phyloP scores from a whole-genome alignment of 176 grass and related monocot genomes.

The Aechmea fasciata region DNA sequence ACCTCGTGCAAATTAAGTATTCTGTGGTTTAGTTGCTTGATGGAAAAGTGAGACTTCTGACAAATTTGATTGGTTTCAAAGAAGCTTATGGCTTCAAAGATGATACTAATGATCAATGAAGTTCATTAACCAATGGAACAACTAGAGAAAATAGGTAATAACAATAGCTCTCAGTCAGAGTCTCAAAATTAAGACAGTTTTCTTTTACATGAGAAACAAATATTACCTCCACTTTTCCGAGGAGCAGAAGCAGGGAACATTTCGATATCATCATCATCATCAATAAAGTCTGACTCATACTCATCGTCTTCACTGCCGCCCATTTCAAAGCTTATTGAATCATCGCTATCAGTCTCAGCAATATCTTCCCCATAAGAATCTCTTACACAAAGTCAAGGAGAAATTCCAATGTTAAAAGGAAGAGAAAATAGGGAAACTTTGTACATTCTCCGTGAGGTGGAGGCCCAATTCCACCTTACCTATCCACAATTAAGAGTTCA shows the following conservation, averaged over 20 bases:
- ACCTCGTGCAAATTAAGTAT: no score
- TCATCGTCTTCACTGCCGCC: conserved; percentile 45
- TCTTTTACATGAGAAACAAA: not conserved
- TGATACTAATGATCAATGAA: no score
- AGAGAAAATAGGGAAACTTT: not conserved
- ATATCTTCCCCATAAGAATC: conserved; percentile 55
- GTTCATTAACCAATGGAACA: no score
- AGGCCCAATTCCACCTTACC: not conserved
- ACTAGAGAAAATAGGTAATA: no score
- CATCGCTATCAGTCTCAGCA: conserved; percentile 46
- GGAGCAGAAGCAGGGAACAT: conserved; percentile 22
- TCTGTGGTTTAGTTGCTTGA: no score
- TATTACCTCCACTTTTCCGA: conserved; percentile 63
- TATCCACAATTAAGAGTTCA: no score
- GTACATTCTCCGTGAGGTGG: not conserved
- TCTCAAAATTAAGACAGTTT: not conserved
- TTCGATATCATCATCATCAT: conserved; percentile 60
- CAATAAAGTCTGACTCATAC: conserved; percentile 78
- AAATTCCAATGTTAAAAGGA: not conserved
- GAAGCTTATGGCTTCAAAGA: no score
- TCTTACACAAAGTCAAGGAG: conserved; percentile 37
- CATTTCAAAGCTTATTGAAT: conserved; percentile 34
- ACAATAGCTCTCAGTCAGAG: not conserved
- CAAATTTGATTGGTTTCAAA: no score
- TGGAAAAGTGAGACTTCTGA: no score